phyloP scores from a whole-genome alignment of 768 basidiomycete genomes.

The Asterophora lycoperdoides region DNA sequence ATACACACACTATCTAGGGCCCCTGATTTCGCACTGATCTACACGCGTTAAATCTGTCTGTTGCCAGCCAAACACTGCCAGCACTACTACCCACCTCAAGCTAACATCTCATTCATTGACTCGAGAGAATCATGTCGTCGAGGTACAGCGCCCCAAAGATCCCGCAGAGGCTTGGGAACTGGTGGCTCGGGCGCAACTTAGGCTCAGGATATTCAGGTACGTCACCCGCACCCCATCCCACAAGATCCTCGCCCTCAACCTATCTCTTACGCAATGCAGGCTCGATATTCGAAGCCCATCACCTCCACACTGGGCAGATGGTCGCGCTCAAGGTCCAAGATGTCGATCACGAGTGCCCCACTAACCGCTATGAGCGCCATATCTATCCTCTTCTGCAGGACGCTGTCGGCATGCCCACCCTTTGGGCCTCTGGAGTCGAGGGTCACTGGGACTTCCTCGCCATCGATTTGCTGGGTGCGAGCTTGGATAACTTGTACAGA shows the following conservation, averaged over 20 bases:
- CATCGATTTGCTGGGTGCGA: conserved; percentile 71
- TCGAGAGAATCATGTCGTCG: conserved; percentile 4
- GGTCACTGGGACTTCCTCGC: conserved; percentile 67
- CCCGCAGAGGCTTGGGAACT: conserved; percentile 53
- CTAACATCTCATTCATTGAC: neutral
- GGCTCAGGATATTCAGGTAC: conserved; percentile 74
- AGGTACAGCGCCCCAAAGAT: conserved; percentile 12
- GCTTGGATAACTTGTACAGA: conserved; percentile 60
- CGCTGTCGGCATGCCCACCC: conserved; percentile 65
- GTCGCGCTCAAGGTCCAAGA: conserved; percentile 75
- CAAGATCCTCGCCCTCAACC: neutral
- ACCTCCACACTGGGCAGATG: conserved; percentile 53
- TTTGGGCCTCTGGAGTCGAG: conserved; percentile 59
- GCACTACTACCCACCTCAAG: neutral
- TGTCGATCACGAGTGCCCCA: conserved; percentile 68
- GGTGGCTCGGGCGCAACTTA: conserved; percentile 51
- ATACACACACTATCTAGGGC: neutral
- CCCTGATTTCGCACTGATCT: neutral
- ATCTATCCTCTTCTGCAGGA: conserved; percentile 72
- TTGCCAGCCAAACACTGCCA: too few relatives aligned
- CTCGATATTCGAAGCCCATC: conserved; percentile 60
- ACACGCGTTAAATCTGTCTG: neutral
- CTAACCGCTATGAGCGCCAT: conserved; percentile 65
- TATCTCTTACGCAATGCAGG: conserved; percentile 34
- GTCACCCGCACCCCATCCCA: conserved; percentile 9